Percentiles rank a stretch among this genome's conserved stretches.
These are phyloP conservation scores for Trichosporon sp. DNA, from an alignment of 1,284 basidiomycete genomes.

Conservation along the genomic window DNA sequence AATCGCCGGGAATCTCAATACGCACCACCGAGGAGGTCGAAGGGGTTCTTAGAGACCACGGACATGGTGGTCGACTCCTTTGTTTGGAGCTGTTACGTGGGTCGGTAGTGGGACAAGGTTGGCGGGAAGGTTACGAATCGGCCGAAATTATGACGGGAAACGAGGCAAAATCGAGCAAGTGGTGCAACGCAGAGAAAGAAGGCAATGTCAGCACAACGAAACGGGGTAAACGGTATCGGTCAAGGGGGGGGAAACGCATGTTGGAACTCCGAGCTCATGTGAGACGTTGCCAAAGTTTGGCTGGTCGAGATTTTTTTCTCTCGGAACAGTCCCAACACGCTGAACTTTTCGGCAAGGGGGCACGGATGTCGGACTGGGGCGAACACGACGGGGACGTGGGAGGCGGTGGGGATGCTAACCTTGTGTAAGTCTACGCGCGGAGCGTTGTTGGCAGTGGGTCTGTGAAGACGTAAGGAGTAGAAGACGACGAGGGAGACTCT, in stretches of 20 bases:
- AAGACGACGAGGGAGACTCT: constrained; percentile 27
- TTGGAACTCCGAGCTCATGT: constrained; percentile 1
- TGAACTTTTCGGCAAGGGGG: constrained; percentile 12
- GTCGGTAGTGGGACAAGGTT: not conserved
- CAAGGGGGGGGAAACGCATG: not conserved
- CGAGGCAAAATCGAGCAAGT: not conserved
- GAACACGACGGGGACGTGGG: not conserved
- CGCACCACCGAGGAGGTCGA: constrained; percentile 58
- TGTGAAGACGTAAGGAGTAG: constrained; percentile 23
- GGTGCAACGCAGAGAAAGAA: constrained; percentile 12
- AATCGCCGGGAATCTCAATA: constrained; percentile 11
- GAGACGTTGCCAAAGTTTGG: not conserved
- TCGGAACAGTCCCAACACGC: not conserved
- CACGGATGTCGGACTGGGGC: constrained; percentile 2
- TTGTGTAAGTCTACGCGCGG: constrained; percentile 28
- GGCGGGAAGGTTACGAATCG: not conserved
- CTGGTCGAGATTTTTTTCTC: constrained; percentile 17
- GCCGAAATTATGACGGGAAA: not conserved
- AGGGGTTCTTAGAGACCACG: constrained; percentile 58
- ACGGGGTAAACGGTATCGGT: not conserved
- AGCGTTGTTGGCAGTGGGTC: constrained; percentile 29
- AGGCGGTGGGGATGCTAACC: constrained; percentile 26
- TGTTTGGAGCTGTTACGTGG: constrained; percentile 28
- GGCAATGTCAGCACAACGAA: constrained; percentile 15
- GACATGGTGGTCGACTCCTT: constrained; percentile 51